These are phyloP conservation scores for Malus fusca DNA, from an alignment of 306 rosid species.

Conservation along the genomic window DNA sequence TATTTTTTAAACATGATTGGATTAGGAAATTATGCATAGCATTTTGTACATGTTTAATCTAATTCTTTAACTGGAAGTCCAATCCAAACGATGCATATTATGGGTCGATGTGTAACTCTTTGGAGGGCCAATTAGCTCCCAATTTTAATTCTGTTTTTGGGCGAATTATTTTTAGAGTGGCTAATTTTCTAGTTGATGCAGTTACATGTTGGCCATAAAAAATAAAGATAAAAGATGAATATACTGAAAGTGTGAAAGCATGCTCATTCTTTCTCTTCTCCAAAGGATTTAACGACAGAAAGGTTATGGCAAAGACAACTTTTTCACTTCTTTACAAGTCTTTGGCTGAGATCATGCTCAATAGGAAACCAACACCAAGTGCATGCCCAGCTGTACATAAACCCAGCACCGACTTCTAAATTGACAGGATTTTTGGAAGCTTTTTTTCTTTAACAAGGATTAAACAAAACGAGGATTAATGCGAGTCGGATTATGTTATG, in stretches of 20 bases:
- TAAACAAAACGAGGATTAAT: background rate
- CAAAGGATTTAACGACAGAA: background rate
- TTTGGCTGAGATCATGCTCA: conserved; percentile 1
- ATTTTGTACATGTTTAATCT: background rate
- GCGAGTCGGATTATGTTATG: background rate
- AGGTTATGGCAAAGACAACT: background rate
- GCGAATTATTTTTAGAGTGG: too few relatives aligned
- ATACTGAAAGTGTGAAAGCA: background rate
- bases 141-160: too few relatives aligned
- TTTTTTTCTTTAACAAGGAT: background rate
- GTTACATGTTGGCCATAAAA: too few relatives aligned
- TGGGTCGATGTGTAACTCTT: too few relatives aligned
- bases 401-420: background rate
- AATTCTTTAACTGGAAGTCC: background rate
- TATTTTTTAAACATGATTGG: background rate
- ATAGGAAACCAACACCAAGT: background rate
- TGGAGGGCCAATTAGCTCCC: too few relatives aligned
- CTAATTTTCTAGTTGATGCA: too few relatives aligned
- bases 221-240: background rate
- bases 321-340: background rate
- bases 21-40: background rate
- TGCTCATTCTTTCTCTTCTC: background rate
- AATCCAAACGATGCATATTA: background rate
- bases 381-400: background rate
- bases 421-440: background rate